These are phyloP conservation scores for Corylus avellana DNA, from an alignment of 306 rosid species.

Conservation along the genomic window DNA sequence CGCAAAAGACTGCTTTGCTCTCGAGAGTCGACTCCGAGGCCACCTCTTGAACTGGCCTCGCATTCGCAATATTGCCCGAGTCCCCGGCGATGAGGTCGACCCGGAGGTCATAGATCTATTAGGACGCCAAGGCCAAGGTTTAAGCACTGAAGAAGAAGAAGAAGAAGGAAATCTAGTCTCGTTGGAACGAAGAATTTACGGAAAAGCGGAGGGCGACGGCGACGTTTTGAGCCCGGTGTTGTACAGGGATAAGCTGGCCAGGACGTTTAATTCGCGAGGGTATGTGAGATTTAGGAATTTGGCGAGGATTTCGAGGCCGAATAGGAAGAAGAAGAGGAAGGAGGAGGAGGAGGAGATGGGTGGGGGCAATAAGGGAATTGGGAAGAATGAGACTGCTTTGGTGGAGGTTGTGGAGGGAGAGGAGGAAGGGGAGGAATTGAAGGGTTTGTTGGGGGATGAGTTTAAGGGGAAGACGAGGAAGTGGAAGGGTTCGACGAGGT, in stretches of 20 bases:
- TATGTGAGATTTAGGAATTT: conserved; percentile 69
- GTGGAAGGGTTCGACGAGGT: conserved; percentile 84
- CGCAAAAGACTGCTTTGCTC: conserved; percentile 61
- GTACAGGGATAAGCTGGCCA: conserved; percentile 70
- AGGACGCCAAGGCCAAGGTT: conserved; percentile 3
- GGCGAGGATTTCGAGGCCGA: conserved; percentile 88
- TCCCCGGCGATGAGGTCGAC: conserved; percentile 79
- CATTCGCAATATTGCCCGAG: conserved; percentile 79
- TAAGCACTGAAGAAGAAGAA: neutral
- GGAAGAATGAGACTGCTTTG: conserved; percentile 38
- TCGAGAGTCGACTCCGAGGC: conserved; percentile 81
- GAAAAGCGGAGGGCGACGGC: conserved; percentile 61
- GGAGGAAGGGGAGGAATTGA: conserved; percentile 49
- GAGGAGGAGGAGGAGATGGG: conserved; percentile 19
- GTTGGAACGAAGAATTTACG: conserved; percentile 58
- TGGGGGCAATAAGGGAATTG: conserved; percentile 33
- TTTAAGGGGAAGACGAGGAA: conserved; percentile 49
- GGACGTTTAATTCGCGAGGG: conserved; percentile 69
- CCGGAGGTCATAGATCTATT: conserved; percentile 39
- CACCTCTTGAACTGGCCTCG: conserved; percentile 98
- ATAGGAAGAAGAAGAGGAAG: conserved; percentile 38
- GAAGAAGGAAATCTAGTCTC: conserved; percentile 39
- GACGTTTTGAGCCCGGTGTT: conserved; percentile 63
- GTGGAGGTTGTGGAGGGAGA: conserved; percentile 80
- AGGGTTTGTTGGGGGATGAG: conserved; percentile 66